Base-by-base conservation (phyloP, 2,329 filamentous ascomycete species). In the Hypoxylon sp. region DNA sequence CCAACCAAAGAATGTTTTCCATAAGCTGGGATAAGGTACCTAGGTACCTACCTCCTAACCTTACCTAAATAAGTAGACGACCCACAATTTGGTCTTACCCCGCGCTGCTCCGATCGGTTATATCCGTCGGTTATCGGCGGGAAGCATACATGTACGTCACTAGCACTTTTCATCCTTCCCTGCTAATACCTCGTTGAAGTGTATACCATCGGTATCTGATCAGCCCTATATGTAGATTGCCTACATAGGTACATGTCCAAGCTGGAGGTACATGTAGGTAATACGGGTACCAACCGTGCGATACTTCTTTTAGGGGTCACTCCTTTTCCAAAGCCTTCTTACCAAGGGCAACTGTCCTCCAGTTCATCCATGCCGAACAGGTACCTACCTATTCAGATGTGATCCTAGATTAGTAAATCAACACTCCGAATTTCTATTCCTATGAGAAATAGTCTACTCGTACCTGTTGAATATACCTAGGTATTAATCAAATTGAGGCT, bases 81-180 rank as follows among this genome's bases (percentile, higher is more conserved):
- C 17, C 49, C 14, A 19, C 49, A 17, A 14, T 30, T 36, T 13
- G 9, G n/a, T n/a, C 34, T n/a, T 14, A 30, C 19, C 3, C 32
- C 23, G 19, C 30, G 32, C 36, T 21, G 14, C 21, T 55, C 48
- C 58, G 56, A 41, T 14, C n/a, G 49, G 17, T 14, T 25, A 45
- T 14, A 30, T 58, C 65, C 65, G 58, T 38, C 62, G 65, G 65
- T 53, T 62, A 65, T 56, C 65, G 58, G 23, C 65, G 65, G 65
- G 38, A 34, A 4, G 4, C 23, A 23, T 23, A 23, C n/a, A n/a
- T n/a, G n/a, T n/a, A n/a, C n/a, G n/a, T n/a, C n/a, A n/a, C n/a
- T n/a, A 10, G 28, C 28, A 25, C 5, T 11, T 52, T 52, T 30
- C 10, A 10, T 6, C n/a, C n/a, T 19, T 17, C n/a, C 38, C 38